phyloP scores from a whole-genome alignment of 441 rosid genomes.

The Isatis lusitanica region DNA sequence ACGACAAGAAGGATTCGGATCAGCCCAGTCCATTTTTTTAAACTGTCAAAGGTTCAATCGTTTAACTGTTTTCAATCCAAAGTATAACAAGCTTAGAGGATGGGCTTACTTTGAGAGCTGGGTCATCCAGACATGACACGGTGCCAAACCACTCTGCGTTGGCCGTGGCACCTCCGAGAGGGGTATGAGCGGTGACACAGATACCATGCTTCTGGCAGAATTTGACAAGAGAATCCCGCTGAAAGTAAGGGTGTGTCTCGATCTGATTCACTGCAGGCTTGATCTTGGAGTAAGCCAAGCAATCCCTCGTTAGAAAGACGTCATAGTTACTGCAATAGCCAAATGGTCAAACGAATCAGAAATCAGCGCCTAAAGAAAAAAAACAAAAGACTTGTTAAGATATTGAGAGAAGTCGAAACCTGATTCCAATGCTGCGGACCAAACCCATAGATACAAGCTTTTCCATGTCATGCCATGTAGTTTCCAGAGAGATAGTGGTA shows the following conservation, averaged over 20 bases:
- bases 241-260: slow-evolving; percentile 91
- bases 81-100: background rate
- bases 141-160: slow-evolving; percentile 82
- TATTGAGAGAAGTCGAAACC: slow-evolving; percentile 40
- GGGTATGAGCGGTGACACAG: slow-evolving; percentile 85
- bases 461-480: slow-evolving; percentile 96
- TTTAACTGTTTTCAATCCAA: background rate
- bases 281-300: slow-evolving; percentile 88
- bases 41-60: background rate
- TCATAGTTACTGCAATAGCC: slow-evolving; percentile 79
- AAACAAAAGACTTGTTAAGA: background rate
- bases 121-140: slow-evolving; percentile 79
- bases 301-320: slow-evolving; percentile 81
- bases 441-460: slow-evolving; percentile 81
- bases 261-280: slow-evolving; percentile 96
- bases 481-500: slow-evolving; percentile 76
- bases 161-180: slow-evolving; percentile 81
- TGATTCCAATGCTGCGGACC: slow-evolving; percentile 91
- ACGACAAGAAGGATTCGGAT: background rate
- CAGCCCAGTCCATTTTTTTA: background rate
- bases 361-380: background rate
- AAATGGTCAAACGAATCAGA: background rate
- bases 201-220: slow-evolving; percentile 91
- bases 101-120: slow-evolving; percentile 60
- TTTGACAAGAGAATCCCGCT: slow-evolving; percentile 85